Percentiles rank a stretch among this genome's conserved stretches.
Conservation (phyloP, 371 early-diverging fungal genomes). For the Saksenaea oblongispora region DNA sequence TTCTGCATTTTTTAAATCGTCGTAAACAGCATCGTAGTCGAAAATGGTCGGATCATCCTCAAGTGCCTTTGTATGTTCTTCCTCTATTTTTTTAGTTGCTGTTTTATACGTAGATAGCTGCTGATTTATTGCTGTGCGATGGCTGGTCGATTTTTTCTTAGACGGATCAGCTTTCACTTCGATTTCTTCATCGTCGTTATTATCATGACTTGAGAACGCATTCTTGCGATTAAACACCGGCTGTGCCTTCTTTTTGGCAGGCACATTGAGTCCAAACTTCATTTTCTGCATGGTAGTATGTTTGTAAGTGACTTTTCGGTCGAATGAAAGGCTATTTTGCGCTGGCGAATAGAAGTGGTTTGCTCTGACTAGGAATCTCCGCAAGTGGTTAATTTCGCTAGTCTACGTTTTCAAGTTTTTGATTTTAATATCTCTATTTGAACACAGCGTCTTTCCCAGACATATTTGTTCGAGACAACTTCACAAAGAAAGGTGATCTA, state of each 20-base stretch:
- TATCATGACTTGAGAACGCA: conserved; percentile 24
- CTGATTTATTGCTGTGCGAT: conserved; percentile 32
- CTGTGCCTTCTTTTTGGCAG: conserved; percentile 30
- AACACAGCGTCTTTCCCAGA: too few species aligned
- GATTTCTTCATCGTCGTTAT: conserved; percentile 25
- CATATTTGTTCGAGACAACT: too few species aligned
- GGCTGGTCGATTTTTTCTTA: conserved; percentile 22
- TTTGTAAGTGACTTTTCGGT: not conserved
- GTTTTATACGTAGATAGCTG: conserved; percentile 28
- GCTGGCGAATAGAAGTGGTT: too few species aligned
- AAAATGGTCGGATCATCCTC: conserved; percentile 83
- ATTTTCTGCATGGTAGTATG: conserved; percentile 21
- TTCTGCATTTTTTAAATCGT: conserved; percentile 75
- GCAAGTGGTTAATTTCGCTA: too few species aligned
- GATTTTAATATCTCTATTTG: too few species aligned
- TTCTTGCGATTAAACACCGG: conserved; percentile 14
- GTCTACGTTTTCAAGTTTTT: too few species aligned
- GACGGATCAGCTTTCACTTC: conserved; percentile 8
- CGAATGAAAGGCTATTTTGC: too few species aligned
- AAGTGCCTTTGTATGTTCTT: conserved; percentile 66
- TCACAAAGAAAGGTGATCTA: too few species aligned
- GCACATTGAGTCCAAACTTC: conserved; percentile 47
- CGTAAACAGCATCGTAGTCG: conserved; percentile 92
- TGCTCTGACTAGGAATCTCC: too few species aligned
- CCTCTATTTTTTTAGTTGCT: conserved; percentile 42